Base-by-base conservation (phyloP, 768 basidiomycete species). In the Auriscalpium orientale region DNA sequence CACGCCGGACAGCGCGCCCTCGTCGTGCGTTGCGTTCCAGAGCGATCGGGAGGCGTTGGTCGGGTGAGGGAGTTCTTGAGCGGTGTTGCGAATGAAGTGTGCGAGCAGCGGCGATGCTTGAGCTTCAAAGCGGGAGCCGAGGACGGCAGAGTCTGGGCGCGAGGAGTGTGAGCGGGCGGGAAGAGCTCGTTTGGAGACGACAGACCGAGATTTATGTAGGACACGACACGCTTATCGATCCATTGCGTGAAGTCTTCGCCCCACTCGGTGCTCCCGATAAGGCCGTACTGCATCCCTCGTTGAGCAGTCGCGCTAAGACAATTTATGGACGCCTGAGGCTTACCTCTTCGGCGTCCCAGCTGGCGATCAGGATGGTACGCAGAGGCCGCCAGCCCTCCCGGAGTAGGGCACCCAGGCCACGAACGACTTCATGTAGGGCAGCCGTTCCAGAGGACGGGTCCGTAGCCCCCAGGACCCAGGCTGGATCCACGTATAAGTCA, bases 211-310 rank as follows among this genome's bases (percentile, higher is more conserved):
- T 97, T 97, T 55, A 97, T 71, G 66, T 98, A 98, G 13, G 89
- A 79, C 15, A 90, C 92, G 46, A 85, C 88, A 58, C 94, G 81
- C 35, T 86, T 74, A 40, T 80, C 76, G 40, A 98, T 82, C 83
- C 88, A 95, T 13, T 81, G 76, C 0, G 83, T 66, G 65, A 95
- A 98, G 66, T 98, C 95, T 68, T 98, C 95, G 3, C 85, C 92
- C 81, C 87, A 95, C 70, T 98, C 95, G 3, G 91, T 95, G 64
- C 85, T 89, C 22, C 95, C 95, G 37, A 91, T 67, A 44, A 92
- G 76, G 22, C 89, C 89, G 52, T 80, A 79, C 77, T 79, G 62
- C 6, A 49, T 12, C 49, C 21, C 53, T 20, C 35, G 44, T 43
- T 28, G 28, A 28, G 4, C 13, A 21, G 34, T 34, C 36, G 16